Conservation (phyloP, 169 alveolate species). For the Eimeria sp. region DNA sequence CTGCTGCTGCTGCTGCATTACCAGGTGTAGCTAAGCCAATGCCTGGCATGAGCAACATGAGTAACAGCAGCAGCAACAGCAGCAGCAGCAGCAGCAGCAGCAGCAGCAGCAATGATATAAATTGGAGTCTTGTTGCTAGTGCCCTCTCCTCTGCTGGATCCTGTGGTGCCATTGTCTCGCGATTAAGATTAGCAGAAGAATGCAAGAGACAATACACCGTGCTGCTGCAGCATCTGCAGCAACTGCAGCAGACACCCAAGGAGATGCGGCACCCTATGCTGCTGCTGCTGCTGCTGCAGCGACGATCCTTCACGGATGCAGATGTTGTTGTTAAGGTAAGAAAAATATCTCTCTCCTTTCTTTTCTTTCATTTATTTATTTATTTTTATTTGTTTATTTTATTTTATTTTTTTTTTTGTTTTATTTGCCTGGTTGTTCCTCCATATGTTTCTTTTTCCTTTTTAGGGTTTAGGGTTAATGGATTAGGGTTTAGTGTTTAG, state of each 20-base stretch:
- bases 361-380: not conserved
- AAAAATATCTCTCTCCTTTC: not conserved
- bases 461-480: not conserved
- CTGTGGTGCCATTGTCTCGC: not conserved
- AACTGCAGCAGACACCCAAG: constrained; percentile 3
- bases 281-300: constrained; percentile 9
- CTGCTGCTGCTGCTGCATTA: too few relatives aligned
- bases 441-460: not conserved
- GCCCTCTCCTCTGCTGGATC: not conserved
- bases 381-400: not conserved
- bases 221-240: constrained; percentile 58
- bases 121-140: constrained; percentile 8
- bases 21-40: too few relatives aligned
- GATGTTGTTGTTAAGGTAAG: not conserved
- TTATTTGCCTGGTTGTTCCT: not conserved
- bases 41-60: not conserved
- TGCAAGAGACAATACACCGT: constrained; percentile 18
- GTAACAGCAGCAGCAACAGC: not conserved
- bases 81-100: not conserved
- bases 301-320: not conserved
- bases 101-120: constrained; percentile 21
- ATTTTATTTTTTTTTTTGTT: too few relatives aligned
- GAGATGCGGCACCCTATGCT: not conserved
- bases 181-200: not conserved
- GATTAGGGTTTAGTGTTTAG: constrained; percentile 2